A percentile compares a stretch with the other conserved stretches of the same genome.
phyloP scores from a whole-genome alignment of 352 stramenopile species.

The Pythium brachiatum region DNA sequence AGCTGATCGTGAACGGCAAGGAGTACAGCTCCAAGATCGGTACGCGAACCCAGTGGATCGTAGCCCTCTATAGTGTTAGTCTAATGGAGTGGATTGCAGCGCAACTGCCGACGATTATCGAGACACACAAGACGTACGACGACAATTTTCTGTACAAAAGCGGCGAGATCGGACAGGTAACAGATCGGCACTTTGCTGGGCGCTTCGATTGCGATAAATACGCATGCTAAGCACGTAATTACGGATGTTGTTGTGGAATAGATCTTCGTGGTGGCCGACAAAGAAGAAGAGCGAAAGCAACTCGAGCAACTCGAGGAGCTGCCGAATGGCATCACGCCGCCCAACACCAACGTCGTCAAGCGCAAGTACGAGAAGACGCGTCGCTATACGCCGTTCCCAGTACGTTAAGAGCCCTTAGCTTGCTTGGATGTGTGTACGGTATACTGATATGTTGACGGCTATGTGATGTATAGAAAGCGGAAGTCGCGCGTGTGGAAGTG shows the following conservation, averaged over 20 bases:
- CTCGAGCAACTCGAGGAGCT: conserved; percentile 70
- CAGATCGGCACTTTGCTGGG: background rate
- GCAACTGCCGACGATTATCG: conserved; percentile 81
- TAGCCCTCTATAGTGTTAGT: background rate
- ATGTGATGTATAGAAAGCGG: conserved; percentile 54
- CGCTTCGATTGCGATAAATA: background rate
- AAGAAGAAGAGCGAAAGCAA: conserved; percentile 61
- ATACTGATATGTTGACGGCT: background rate
- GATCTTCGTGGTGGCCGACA: conserved; percentile 84
- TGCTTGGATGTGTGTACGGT: background rate
- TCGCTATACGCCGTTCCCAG: conserved; percentile 76
- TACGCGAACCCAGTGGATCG: conserved; percentile 21
- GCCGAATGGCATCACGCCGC: conserved; percentile 69
- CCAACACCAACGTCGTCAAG: conserved; percentile 87
- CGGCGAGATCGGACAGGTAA: conserved; percentile 80
- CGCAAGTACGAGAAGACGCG: conserved; percentile 87
- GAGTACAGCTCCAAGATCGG: conserved; percentile 80
- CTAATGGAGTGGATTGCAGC: conserved; percentile 30
- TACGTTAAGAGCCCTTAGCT: conserved; percentile 22
- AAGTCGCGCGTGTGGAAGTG: conserved; percentile 81
- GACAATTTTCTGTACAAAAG: conserved; percentile 90
- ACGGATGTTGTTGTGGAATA: conserved; percentile 14
- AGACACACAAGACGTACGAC: conserved; percentile 90
- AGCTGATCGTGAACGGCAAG: conserved; percentile 66
- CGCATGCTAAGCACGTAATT: background rate